Percentiles rank a stretch among this genome's conserved stretches.
Conservation (phyloP, 164 flowering plant genomes). For the Umbilicus rupestris region DNA sequence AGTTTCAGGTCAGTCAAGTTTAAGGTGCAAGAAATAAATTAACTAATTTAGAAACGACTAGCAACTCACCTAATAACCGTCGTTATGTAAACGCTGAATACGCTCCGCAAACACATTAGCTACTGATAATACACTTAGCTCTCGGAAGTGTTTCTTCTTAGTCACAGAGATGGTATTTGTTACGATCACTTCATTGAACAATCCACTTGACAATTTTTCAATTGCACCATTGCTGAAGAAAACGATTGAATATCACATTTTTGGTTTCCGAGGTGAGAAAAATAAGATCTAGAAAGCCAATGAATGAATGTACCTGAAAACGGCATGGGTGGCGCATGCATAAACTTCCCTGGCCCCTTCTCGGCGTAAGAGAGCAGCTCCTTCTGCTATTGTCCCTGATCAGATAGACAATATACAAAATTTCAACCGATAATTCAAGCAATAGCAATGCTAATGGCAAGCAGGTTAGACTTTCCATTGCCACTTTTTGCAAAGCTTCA, state of each 20-base stretch:
- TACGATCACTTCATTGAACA: slow-evolving; percentile 72
- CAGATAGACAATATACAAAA: slow-evolving; percentile 16
- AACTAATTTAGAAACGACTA: too few species aligned
- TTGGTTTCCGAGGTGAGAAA: too few species aligned
- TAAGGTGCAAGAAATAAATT: too few species aligned
- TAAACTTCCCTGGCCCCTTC: slow-evolving; percentile 94
- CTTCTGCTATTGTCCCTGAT: slow-evolving; percentile 78
- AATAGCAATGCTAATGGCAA: too few species aligned
- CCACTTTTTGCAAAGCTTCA: background rate
- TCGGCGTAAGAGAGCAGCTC: slow-evolving; percentile 74
- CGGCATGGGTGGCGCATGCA: slow-evolving; percentile 89
- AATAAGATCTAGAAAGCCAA: background rate
- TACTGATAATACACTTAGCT: slow-evolving; percentile 8
- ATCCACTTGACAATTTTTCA: slow-evolving; percentile 75
- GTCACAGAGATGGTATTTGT: slow-evolving; percentile 7
- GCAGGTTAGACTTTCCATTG: too few species aligned
- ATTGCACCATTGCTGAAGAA: slow-evolving; percentile 80
- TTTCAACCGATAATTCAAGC: too few species aligned
- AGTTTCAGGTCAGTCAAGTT: too few species aligned
- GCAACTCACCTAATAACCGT: too few species aligned
- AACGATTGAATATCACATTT: slow-evolving; percentile 26
- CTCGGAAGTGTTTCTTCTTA: slow-evolving; percentile 13
- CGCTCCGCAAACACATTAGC: background rate
- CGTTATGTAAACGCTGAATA: background rate
- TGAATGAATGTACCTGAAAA: slow-evolving; percentile 50